Evolutionary conservation across 73 alveolate genomes (phyloP).

Genomic region (Tetrahymena elliotti): DNA sequence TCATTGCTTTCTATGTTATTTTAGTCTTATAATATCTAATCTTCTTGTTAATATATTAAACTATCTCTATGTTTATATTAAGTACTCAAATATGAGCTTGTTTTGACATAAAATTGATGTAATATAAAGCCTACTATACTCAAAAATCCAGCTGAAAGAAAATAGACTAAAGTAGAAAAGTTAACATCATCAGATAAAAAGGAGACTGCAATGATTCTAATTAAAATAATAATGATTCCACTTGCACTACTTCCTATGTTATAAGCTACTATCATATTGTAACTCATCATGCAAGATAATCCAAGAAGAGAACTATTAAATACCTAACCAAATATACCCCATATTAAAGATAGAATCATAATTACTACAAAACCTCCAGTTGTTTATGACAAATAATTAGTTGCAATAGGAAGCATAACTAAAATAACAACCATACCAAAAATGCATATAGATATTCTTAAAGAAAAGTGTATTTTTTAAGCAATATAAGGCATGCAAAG

Average conservation of each 20-base stretch:
- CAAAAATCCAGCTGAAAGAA: not conserved
- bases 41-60: not conserved
- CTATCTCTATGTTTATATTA: not conserved
- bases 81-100: not conserved
- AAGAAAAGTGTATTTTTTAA: not conserved
- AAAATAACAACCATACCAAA: not conserved
- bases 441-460: not conserved
- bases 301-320: not conserved
- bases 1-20: not conserved
- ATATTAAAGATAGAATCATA: not conserved
- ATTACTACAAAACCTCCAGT: not conserved
- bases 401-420: not conserved
- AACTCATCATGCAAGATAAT: not conserved
- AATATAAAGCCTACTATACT: not conserved
- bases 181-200: not conserved
- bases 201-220: not conserved
- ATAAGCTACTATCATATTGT: not conserved
- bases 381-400: not conserved
- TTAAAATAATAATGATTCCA: not conserved
- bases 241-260: not conserved
- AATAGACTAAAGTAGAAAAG: not conserved
- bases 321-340: not conserved
- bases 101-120: not conserved
- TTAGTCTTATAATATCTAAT: not conserved
- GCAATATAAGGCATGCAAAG: not conserved